These are phyloP conservation scores for Termitomyces sp. DNA, from an alignment of 768 basidiomycete genomes.

Conservation along the genomic window DNA sequence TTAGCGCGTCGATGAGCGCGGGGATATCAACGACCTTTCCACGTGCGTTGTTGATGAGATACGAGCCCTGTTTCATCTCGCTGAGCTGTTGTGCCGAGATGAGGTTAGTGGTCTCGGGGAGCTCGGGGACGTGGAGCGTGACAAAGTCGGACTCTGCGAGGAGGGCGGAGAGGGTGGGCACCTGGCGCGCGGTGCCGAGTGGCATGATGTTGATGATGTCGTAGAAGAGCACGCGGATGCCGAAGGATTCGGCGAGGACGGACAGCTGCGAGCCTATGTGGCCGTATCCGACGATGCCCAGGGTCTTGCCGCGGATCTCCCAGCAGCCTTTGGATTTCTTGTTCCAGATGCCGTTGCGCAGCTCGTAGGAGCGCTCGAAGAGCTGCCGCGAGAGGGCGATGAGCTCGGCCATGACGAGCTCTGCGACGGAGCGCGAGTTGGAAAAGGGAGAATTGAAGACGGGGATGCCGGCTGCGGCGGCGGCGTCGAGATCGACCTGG, in stretches of 20 bases:
- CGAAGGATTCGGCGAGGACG: constrained; percentile 94
- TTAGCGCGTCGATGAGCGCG: constrained; percentile 74
- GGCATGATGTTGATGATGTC: constrained; percentile 98
- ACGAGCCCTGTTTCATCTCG: constrained; percentile 93
- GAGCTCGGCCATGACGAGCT: constrained; percentile 93
- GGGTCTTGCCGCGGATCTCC: constrained; percentile 96
- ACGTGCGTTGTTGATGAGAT: constrained; percentile 97
- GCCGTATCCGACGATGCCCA: constrained; percentile 97
- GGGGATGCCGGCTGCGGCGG: constrained; percentile 85
- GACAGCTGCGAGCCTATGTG: constrained; percentile 98
- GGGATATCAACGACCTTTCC: constrained; percentile 95
- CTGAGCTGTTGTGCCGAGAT: constrained; percentile 72
- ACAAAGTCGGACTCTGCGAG: constrained; percentile 86
- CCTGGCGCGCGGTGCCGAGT: constrained; percentile 87
- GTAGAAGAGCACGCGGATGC: constrained; percentile 92
- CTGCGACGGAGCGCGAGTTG: constrained; percentile 98
- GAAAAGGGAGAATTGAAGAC: constrained; percentile 99
- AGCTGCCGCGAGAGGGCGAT: constrained; percentile 93
- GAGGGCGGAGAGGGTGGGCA: constrained; percentile 72
- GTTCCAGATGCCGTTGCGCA: constrained; percentile 93
- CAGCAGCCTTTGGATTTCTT: constrained; percentile 98
- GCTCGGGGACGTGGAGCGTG: constrained; percentile 94
- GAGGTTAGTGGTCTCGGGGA: constrained; percentile 94
- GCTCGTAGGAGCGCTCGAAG: constrained; percentile 82
- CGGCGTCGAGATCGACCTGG: constrained; percentile 87